A percentile compares a stretch with the other conserved stretches of the same genome.
These are phyloP conservation scores for Bacterosira constricta DNA, from an alignment of 108 stramenopile species.

Conservation along the genomic window DNA sequence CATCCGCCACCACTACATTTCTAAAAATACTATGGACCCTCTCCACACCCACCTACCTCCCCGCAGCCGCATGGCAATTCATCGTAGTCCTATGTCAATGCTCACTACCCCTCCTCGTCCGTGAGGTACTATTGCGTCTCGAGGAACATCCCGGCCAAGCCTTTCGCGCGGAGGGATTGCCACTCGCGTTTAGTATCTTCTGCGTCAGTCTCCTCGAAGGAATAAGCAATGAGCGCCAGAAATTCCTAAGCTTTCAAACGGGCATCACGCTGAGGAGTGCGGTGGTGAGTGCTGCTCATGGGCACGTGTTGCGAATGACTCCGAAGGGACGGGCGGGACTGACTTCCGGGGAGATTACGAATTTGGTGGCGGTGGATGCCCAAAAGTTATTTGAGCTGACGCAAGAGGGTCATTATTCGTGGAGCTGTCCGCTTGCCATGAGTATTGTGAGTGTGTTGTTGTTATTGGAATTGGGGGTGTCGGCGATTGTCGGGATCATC, in stretches of 20 bases:
- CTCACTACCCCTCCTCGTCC: slow-evolving; percentile 36
- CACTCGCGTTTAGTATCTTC: slow-evolving; percentile 54
- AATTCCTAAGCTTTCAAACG: slow-evolving; percentile 65
- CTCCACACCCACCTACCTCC: slow-evolving; percentile 36
- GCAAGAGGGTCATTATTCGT: slow-evolving; percentile 79
- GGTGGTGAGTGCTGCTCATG: slow-evolving; percentile 62
- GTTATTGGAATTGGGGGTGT: slow-evolving; percentile 58
- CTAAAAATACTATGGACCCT: slow-evolving; percentile 58
- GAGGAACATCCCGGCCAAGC: slow-evolving; percentile 13
- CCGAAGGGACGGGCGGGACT: slow-evolving; percentile 58
- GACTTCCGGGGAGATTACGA: slow-evolving; percentile 75
- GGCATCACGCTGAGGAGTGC: slow-evolving; percentile 64
- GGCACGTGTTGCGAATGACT: slow-evolving; percentile 55
- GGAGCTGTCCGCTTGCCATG: slow-evolving; percentile 82
- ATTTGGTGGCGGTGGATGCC: slow-evolving; percentile 78
- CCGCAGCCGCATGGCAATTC: slow-evolving; percentile 29
- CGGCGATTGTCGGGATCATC: slow-evolving; percentile 71
- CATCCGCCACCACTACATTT: slow-evolving; percentile 13
- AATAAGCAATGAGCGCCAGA: slow-evolving; percentile 68
- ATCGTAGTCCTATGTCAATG: slow-evolving; percentile 30
- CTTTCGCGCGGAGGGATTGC: slow-evolving; percentile 38
- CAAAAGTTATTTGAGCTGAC: slow-evolving; percentile 85
- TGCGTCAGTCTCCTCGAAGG: slow-evolving; percentile 53
- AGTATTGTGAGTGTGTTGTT: slow-evolving; percentile 70
- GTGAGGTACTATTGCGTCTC: slow-evolving; percentile 18